Conservation (phyloP, 306 rosid genomes). For the Benincasa hispida region DNA sequence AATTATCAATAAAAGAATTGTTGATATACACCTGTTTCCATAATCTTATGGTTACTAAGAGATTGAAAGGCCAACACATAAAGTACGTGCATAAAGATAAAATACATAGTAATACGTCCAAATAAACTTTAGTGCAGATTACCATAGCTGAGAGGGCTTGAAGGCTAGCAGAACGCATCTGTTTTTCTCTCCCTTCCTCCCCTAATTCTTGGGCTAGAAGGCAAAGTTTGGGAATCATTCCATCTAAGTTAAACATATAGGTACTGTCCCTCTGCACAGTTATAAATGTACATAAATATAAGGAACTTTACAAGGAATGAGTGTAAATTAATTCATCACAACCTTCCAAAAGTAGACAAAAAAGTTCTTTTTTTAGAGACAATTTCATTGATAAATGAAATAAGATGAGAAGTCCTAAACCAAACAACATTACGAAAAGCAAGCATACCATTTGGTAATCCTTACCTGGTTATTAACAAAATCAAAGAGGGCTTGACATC, state of each 20-base stretch:
- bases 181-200: conserved; percentile 47
- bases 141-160: conserved; percentile 88
- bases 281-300: neutral
- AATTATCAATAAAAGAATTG: neutral
- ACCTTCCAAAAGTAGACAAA: neutral
- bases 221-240: conserved; percentile 70
- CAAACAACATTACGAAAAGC: neutral
- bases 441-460: conserved; percentile 15
- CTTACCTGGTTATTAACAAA: conserved; percentile 81
- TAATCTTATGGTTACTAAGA: neutral
- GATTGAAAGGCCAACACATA: neutral
- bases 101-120: neutral
- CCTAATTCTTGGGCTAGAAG: conserved; percentile 78
- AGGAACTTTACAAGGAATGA: neutral
- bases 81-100: conserved; percentile 1
- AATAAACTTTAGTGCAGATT: conserved; percentile 14
- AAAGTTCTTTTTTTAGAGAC: too few relatives aligned
- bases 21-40: neutral
- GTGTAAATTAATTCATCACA: neutral
- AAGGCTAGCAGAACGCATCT: conserved; percentile 52
- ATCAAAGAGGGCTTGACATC: conserved; percentile 74
- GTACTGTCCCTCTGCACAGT: conserved; percentile 63
- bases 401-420: too few relatives aligned
- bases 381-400: too few relatives aligned
- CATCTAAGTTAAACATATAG: conserved; percentile 71